phyloP scores from a whole-genome alignment of 257 asterid species.

The Solanum acaule region DNA sequence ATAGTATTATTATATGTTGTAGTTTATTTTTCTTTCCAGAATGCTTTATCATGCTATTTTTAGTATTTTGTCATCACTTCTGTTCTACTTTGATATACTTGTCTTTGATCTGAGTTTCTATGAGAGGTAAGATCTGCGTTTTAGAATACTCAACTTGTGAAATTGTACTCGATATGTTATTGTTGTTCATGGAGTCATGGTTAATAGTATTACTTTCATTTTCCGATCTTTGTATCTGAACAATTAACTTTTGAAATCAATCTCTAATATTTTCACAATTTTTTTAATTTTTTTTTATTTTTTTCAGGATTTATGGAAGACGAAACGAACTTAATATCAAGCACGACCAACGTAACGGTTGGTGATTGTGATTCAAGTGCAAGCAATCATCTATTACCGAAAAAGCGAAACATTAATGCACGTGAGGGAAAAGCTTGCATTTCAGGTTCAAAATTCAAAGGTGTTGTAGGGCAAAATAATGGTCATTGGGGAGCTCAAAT shows the following conservation, averaged over 20 bases:
- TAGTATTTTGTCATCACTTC: background rate
- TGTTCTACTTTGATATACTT: background rate
- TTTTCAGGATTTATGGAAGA: conserved; percentile 23
- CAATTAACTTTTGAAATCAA: too few species aligned
- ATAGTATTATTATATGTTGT: too few species aligned
- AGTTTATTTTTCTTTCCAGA: too few species aligned
- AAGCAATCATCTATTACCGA: background rate
- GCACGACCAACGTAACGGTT: background rate
- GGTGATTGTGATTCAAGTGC: conserved; percentile 27
- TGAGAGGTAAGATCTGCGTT: too few species aligned
- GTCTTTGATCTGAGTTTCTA: background rate
- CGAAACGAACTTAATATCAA: conserved; percentile 7
- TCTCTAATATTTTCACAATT: too few species aligned
- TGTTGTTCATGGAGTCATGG: background rate
- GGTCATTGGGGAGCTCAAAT: conserved; percentile 90
- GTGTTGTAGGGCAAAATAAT: conserved; percentile 56
- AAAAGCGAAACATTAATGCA: conserved; percentile 12
- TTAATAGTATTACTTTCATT: too few species aligned
- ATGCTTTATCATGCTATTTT: background rate
- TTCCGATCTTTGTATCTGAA: too few species aligned
- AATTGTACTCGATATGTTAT: background rate
- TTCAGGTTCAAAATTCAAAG: conserved; percentile 42
- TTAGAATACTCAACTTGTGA: background rate
- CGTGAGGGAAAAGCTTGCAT: background rate
- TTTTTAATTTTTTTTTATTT: too few species aligned